Conservation (phyloP, 2,329 filamentous ascomycete genomes). For the Fusarium hostae region DNA sequence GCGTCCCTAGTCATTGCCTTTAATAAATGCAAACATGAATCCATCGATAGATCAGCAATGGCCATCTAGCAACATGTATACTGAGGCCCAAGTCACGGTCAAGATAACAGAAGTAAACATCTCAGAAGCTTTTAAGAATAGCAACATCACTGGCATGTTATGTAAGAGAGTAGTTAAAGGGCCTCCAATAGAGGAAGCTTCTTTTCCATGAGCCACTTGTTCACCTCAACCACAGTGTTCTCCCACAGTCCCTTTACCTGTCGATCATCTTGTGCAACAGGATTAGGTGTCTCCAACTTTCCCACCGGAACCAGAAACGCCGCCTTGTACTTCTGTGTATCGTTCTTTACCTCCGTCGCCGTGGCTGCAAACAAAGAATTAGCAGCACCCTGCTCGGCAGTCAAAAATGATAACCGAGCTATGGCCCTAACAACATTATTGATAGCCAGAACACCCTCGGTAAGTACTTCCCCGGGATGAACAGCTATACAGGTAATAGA, state of each 20-base stretch:
- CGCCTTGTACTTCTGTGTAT: not conserved
- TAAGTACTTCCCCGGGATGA: not conserved
- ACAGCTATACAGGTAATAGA: not conserved
- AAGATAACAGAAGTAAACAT: no score
- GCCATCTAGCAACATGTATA: no score
- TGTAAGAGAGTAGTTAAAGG: not conserved
- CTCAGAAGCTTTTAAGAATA: no score
- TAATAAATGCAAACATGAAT: no score
- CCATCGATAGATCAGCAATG: no score
- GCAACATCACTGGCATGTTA: no score
- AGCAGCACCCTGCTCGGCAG: not conserved
- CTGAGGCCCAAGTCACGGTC: no score
- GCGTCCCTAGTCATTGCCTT: no score
- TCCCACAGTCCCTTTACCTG: not conserved
- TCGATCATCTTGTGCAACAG: not conserved
- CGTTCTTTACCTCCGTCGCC: rapidly evolving
- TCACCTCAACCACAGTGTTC: not conserved
- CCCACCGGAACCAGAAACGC: not conserved
- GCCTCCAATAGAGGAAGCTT: rapidly evolving
- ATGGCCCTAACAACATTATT: rapidly evolving
- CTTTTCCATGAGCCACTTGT: rapidly evolving
- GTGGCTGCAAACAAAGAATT: not conserved
- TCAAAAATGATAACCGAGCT: rapidly evolving
- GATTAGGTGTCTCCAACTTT: not conserved
- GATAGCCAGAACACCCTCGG: rapidly evolving